Percentiles rank a stretch among this genome's conserved stretches.
Conservation (phyloP, 169 alveolate genomes). For the Eimeria acervulina region DNA sequence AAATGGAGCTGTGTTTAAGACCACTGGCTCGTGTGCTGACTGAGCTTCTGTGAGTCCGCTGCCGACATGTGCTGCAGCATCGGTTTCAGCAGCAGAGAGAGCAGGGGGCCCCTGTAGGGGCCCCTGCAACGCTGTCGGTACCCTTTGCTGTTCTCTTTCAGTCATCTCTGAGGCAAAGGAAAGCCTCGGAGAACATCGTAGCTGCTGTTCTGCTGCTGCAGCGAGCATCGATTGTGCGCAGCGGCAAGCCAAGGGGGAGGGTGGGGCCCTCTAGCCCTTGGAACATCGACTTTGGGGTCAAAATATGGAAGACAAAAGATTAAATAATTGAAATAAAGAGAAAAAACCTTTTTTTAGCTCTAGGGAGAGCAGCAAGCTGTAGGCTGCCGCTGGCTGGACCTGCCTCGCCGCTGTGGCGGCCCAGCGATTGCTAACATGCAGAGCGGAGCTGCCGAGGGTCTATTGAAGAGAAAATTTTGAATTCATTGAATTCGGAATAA, state of each 20-base stretch:
- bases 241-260: not conserved
- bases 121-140: not conserved
- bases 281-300: not conserved
- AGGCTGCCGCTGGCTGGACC: conserved; percentile 42
- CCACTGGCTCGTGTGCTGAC: not conserved
- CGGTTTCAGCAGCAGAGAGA: not conserved
- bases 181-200: not conserved
- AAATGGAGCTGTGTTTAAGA: no score
- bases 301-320: not conserved
- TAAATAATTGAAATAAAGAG: not conserved
- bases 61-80: not conserved
- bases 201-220: not conserved
- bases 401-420: conserved; percentile 22
- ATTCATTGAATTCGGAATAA: not conserved
- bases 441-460: not conserved
- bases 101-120: not conserved
- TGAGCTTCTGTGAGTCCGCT: not conserved
- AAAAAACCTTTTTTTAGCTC: not conserved
- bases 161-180: not conserved
- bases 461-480: not conserved
- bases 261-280: not conserved
- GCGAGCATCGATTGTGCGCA: conserved; percentile 18
- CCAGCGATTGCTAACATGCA: not conserved
- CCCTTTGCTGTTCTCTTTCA: not conserved
- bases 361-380: conserved; percentile 45